Conservation (phyloP, 2,329 filamentous ascomycete genomes). For the Amauroascus verrucosus region DNA sequence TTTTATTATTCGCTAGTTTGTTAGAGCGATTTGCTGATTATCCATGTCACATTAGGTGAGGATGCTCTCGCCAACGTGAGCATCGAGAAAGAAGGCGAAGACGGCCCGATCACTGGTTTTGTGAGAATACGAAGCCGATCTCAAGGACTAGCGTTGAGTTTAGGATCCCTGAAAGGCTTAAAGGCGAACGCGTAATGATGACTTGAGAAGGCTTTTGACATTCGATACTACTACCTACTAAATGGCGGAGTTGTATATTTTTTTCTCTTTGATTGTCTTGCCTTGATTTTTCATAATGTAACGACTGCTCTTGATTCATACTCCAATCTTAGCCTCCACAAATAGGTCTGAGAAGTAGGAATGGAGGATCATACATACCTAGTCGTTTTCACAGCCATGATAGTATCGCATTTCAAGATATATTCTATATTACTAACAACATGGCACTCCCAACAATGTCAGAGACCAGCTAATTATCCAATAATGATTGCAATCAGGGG, state of each 20-base stretch:
- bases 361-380: not conserved
- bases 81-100: conserved; percentile 93
- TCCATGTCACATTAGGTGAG: conserved; percentile 57
- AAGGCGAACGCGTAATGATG: conserved; percentile 51
- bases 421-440: too few species aligned
- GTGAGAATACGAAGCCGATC: conserved; percentile 95
- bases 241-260: conserved; percentile 8
- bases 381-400: too few species aligned
- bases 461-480: not conserved
- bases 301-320: not conserved
- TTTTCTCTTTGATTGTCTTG: not conserved
- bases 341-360: not conserved
- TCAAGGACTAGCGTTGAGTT: conserved; percentile 83
- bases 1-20: conserved; percentile 9
- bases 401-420: too few species aligned
- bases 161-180: conserved; percentile 88
- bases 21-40: conserved; percentile 14
- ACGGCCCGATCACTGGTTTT: conserved; percentile 92
- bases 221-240: conserved; percentile 5
- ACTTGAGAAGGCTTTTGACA: not conserved
- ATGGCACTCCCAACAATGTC: too few species aligned
- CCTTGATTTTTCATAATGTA: conserved; percentile 4
- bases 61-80: conserved; percentile 94
- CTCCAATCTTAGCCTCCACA: not conserved
- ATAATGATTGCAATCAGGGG: not conserved